Evolutionary conservation across 2,329 filamentous ascomycete genomes (phyloP).

Genomic region (Xylariaceae sp.): DNA sequence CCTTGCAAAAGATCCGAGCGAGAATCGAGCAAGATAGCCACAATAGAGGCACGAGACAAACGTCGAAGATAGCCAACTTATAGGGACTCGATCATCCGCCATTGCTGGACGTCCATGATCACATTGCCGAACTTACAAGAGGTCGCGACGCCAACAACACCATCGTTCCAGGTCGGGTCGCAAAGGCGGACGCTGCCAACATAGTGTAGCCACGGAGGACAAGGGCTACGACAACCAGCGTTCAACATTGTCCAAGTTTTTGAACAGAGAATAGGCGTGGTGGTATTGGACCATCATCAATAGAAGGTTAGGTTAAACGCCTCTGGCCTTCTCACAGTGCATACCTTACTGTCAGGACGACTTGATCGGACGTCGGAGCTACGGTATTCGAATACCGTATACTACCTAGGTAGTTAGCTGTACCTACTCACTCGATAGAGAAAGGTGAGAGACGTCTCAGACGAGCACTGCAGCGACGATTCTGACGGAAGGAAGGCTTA

Average conservation of each 20-base stretch:
- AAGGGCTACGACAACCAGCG: not conserved
- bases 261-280: not conserved
- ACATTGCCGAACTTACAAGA: too few relatives aligned
- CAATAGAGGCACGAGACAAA: not conserved
- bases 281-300: too few relatives aligned
- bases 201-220: not conserved
- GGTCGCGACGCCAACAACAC: too few relatives aligned
- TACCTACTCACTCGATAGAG: not conserved
- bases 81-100: not conserved
- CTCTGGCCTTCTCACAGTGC: too few relatives aligned
- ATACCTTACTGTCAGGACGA: too few relatives aligned
- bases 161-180: too few relatives aligned
- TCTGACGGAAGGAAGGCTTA: too few relatives aligned
- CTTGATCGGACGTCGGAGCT: conserved; percentile 18
- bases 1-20: not conserved
- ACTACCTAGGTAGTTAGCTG: too few relatives aligned
- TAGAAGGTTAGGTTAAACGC: too few relatives aligned
- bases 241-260: not conserved
- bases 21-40: not conserved
- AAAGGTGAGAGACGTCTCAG: not conserved
- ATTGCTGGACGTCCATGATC: not conserved
- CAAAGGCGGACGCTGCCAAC: conserved; percentile 1
- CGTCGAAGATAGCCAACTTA: not conserved
- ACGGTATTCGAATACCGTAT: too few relatives aligned
- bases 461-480: too few relatives aligned